These are phyloP conservation scores for Arabis hirsuta DNA, from an alignment of 345 rosid genomes.

Conservation along the genomic window DNA sequence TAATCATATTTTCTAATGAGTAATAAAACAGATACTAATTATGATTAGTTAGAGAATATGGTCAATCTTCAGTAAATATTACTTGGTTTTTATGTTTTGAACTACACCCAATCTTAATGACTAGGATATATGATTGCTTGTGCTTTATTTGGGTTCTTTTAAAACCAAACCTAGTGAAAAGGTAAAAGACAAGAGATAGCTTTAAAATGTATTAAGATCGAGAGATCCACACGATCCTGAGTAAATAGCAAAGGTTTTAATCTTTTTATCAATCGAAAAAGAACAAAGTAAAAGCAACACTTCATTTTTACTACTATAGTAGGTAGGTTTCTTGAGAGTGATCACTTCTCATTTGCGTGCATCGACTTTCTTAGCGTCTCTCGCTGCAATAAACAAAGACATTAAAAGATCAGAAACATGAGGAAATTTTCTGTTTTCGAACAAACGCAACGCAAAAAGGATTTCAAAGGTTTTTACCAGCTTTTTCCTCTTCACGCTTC, in stretches of 20 bases:
- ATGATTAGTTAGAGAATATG: no score
- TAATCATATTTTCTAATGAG: no score
- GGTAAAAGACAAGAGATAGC: not conserved
- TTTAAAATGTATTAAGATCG: conserved; percentile 31
- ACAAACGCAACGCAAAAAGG: not conserved
- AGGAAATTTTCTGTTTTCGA: not conserved
- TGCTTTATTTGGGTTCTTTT: no score
- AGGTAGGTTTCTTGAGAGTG: not conserved
- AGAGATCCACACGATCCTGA: conserved; percentile 6
- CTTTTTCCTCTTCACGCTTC: conserved; percentile 71
- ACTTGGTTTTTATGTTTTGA: no score
- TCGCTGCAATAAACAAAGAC: conserved; percentile 42
- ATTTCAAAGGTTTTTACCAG: conserved; percentile 41
- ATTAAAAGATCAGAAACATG: conserved; percentile 27
- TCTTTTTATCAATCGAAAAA: conserved; percentile 24
- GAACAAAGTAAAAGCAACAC: conserved; percentile 29
- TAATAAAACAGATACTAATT: no score
- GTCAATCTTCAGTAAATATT: no score
- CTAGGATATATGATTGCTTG: no score
- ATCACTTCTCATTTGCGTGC: conserved; percentile 51
- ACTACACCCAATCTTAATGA: no score
- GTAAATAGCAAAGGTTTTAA: conserved; percentile 24
- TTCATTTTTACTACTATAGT: not conserved
- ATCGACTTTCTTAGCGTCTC: conserved; percentile 56
- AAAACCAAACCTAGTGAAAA: no score